Conservation (phyloP, 345 rosid species). For the Murraya paniculata region DNA sequence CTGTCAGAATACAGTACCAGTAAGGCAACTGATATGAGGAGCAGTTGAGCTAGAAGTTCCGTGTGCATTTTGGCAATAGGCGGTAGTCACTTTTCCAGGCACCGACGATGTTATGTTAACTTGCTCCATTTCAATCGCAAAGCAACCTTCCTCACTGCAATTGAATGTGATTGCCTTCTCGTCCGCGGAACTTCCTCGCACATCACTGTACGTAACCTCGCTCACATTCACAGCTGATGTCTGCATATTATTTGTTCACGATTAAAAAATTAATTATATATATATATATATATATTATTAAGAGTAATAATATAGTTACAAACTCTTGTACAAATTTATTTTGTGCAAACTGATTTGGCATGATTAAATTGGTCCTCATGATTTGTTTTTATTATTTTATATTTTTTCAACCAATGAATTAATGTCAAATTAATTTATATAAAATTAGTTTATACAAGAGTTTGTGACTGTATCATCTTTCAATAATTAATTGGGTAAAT, state of each 20-base stretch:
- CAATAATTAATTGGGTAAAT: too few relatives aligned
- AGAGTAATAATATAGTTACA: too few relatives aligned
- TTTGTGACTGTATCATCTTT: too few relatives aligned
- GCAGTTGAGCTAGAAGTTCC: slow-evolving; percentile 8
- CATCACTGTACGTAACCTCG: slow-evolving; percentile 11
- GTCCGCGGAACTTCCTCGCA: slow-evolving; percentile 24
- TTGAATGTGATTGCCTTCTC: slow-evolving; percentile 27
- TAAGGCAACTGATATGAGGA: slow-evolving; percentile 14
- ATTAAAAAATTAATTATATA: not conserved
- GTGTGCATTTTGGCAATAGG: slow-evolving; percentile 23
- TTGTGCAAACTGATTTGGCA: too few relatives aligned
- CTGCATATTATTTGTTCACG: not conserved
- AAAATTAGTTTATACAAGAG: too few relatives aligned
- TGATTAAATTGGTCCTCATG: too few relatives aligned
- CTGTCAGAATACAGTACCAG: too few relatives aligned
- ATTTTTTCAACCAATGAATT: too few relatives aligned
- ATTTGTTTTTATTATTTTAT: too few relatives aligned
- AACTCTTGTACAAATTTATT: too few relatives aligned
- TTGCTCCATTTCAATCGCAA: slow-evolving; percentile 6
- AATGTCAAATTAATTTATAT: too few relatives aligned
- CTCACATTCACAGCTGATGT: slow-evolving; percentile 14
- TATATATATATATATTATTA: too few relatives aligned
- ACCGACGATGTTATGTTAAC: slow-evolving; percentile 18
- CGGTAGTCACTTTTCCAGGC: not conserved
- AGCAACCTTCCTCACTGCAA: slow-evolving; percentile 29